Conservation (phyloP, 441 rosid species). For the Croton setiger region DNA sequence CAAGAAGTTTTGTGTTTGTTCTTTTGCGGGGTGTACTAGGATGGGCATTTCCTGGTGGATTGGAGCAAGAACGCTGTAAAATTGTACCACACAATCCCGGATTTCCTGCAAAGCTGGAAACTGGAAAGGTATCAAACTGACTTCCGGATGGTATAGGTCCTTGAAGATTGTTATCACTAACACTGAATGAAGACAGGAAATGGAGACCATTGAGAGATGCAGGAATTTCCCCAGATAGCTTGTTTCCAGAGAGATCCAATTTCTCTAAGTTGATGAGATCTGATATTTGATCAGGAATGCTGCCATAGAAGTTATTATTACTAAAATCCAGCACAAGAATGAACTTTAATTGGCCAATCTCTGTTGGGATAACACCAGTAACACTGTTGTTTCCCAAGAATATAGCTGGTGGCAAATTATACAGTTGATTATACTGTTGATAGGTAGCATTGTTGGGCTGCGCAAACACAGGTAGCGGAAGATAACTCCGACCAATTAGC, state of each 20-base stretch:
- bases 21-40: slow-evolving; percentile 8
- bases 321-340: slow-evolving; percentile 54
- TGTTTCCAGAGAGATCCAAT: slow-evolving; percentile 57
- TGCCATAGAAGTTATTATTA: slow-evolving; percentile 52
- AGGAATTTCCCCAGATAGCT: slow-evolving; percentile 57
- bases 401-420: slow-evolving; percentile 65
- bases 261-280: slow-evolving; percentile 57
- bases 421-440: slow-evolving; percentile 72
- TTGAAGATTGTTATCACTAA: background rate
- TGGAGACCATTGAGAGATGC: slow-evolving; percentile 40
- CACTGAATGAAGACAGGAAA: background rate
- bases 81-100: background rate
- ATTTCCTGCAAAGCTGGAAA: background rate
- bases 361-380: slow-evolving; percentile 48
- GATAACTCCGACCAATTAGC: slow-evolving; percentile 40
- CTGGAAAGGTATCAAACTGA: background rate
- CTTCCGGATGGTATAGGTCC: background rate
- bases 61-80: background rate
- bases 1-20: slow-evolving; percentile 22
- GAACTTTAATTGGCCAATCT: slow-evolving; percentile 45
- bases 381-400: slow-evolving; percentile 49
- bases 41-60: background rate
- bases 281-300: slow-evolving; percentile 57
- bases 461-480: slow-evolving; percentile 68
- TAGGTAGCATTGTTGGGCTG: slow-evolving; percentile 44